A percentile compares a stretch with the other conserved stretches of the same genome.
These are phyloP conservation scores for Syzygium jambos DNA, from an alignment of 345 rosid species.

Conservation along the genomic window DNA sequence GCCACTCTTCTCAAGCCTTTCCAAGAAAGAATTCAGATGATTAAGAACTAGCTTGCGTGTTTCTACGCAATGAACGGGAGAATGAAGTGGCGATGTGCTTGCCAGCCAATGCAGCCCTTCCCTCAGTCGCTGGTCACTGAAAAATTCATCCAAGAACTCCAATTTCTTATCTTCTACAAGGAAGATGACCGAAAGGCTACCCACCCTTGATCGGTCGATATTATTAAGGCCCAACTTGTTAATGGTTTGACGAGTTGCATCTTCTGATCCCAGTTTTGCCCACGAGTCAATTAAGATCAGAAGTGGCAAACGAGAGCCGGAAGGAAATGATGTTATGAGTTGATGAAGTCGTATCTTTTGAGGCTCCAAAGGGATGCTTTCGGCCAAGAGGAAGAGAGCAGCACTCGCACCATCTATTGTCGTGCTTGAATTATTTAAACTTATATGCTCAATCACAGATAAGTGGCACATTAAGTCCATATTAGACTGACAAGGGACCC, in stretches of 20 bases:
- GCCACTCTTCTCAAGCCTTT: conserved; percentile 32
- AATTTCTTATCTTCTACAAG: conserved; percentile 35
- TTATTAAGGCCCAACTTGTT: conserved; percentile 50
- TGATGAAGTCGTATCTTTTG: conserved; percentile 55
- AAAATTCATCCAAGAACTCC: conserved; percentile 43
- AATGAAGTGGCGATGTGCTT: conserved; percentile 61
- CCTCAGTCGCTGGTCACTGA: conserved; percentile 53
- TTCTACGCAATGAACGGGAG: conserved; percentile 40
- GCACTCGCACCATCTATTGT: conserved; percentile 64
- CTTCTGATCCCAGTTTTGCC: conserved; percentile 26
- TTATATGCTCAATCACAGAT: conserved; percentile 54
- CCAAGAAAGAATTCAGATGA: conserved; percentile 41
- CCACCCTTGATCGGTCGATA: conserved; percentile 55
- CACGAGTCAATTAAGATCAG: conserved; percentile 49
- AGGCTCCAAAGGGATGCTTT: conserved; percentile 48
- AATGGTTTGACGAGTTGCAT: conserved; percentile 28
- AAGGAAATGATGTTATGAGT: conserved; percentile 49
- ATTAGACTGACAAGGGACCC: conserved; percentile 35
- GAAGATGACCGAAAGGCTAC: conserved; percentile 42
- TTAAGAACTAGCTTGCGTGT: conserved; percentile 49
- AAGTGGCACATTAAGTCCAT: conserved; percentile 46
- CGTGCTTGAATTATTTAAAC: conserved; percentile 21
- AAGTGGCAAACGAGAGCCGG: conserved; percentile 71
- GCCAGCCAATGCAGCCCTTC: conserved; percentile 89
- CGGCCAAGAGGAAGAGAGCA: conserved; percentile 58